Evolutionary conservation across 225 moss, liverwort and hornwort species (phyloP).

Genomic region (Asterella californica): DNA sequence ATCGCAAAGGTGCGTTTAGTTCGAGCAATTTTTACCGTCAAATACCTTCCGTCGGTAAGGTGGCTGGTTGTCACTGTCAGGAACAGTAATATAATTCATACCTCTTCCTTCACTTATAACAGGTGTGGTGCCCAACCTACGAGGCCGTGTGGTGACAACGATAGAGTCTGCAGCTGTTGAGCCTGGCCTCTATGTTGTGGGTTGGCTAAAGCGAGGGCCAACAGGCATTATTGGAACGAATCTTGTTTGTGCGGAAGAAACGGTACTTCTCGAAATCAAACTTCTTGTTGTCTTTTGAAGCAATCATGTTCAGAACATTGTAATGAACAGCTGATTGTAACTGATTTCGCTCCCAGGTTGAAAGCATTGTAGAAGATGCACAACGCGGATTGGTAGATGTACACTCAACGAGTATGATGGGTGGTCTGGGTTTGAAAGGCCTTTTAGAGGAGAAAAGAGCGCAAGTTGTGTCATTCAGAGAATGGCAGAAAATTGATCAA

Average conservation of each 20-base stretch:
- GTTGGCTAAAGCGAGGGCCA: conserved; percentile 93
- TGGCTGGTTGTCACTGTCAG: neutral
- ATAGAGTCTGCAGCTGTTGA: conserved; percentile 39
- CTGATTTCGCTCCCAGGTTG: conserved; percentile 46
- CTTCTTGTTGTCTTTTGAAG: neutral
- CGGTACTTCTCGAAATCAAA: conserved; percentile 38
- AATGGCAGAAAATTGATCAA: conserved; percentile 75
- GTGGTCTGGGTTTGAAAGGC: conserved; percentile 54
- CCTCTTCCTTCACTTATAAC: conserved; percentile 5
- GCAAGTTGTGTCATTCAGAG: conserved; percentile 56
- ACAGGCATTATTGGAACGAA: conserved; percentile 93
- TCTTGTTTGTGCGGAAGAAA: conserved; percentile 82
- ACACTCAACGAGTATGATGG: conserved; percentile 37
- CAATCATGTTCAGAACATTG: conserved; percentile 30
- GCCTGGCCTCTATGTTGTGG: conserved; percentile 85
- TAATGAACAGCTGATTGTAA: conserved; percentile 3
- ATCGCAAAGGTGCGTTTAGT: conserved; percentile 54
- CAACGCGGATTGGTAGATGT: conserved; percentile 39
- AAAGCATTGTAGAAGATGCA: conserved; percentile 67
- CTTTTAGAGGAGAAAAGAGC: conserved; percentile 51
- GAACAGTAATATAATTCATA: neutral
- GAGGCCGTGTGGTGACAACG: conserved; percentile 66
- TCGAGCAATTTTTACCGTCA: neutral
- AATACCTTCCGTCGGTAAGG: neutral
- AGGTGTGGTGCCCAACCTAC: conserved; percentile 79